phyloP scores from a whole-genome alignment of 345 rosid genomes.

The Eucalyptus coolabah region DNA sequence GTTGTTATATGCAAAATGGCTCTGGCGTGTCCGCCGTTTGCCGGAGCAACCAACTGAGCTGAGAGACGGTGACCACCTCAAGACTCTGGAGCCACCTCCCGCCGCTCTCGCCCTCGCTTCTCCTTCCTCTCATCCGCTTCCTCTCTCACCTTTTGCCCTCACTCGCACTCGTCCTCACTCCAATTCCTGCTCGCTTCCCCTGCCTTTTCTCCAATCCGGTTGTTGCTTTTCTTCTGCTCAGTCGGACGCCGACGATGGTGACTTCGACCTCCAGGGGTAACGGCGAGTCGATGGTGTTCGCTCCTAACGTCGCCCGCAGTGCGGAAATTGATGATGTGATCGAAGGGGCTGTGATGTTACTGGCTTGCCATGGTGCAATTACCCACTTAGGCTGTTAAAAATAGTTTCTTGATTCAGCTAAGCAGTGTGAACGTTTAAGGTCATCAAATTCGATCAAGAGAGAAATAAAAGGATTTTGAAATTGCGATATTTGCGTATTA shows the following conservation, averaged over 20 bases:
- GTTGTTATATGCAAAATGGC: not conserved
- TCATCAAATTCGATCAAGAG: not conserved
- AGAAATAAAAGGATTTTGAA: not conserved
- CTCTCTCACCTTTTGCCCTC: not conserved
- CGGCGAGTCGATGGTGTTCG: not conserved
- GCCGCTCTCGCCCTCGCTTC: not conserved
- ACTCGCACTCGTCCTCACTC: not conserved
- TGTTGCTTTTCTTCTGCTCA: not conserved
- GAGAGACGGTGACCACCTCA: conserved; percentile 4
- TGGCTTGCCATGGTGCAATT: conserved; percentile 60
- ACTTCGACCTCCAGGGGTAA: not conserved
- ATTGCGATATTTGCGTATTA: not conserved
- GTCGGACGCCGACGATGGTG: not conserved
- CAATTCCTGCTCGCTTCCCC: not conserved
- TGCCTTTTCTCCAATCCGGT: not conserved
- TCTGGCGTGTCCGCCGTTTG: not conserved
- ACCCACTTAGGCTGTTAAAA: not conserved
- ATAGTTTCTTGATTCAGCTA: not conserved
- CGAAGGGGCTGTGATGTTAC: not conserved
- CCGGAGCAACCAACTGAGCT: not conserved
- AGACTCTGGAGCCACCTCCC: conserved; percentile 16
- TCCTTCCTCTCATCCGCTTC: not conserved
- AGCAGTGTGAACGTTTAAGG: not conserved
- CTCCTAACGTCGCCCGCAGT: not conserved
- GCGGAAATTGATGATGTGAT: not conserved